Base-by-base conservation (phyloP, 306 rosid species). In the Quercus aquifolioides region DNA sequence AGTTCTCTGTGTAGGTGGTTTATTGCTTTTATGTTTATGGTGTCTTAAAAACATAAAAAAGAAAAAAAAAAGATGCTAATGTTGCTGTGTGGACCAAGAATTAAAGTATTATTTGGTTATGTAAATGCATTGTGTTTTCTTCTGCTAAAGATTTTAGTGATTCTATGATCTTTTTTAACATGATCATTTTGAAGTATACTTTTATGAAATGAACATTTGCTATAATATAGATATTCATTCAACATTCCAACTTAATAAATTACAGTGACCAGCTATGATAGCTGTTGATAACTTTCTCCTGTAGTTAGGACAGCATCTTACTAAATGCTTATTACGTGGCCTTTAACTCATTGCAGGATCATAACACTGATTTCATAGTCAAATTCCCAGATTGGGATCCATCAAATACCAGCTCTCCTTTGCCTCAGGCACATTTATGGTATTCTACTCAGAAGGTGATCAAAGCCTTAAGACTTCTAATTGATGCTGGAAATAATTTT, bases 331-430 rank as follows among this genome's bases (percentile, higher is more conserved):
- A 74, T 81, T 35, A 38, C 69, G 30, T 49, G 77, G 60, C 52
- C 69, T 41, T 49, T 30, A 77, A 82, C 71, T 76, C 57, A 68
- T 63, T 74, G 67, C 94, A 94, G 99, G 91, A 94, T 87, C 99
- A 94, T 82, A 94, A 94, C 85, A 84, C 77, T 64, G 99, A 94
- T 87, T 92, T 82, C 69, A 91, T 92, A 35, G 97, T 85, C 76
- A 75, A 88, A 89, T 83, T 94, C 81, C 99, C 99, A 7, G 99
- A 92, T 73, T 92, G 97, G 97, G 88, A 90, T 77, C 97, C 99
- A n/a, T 84, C 92, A 64, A 15, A 64, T 25, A 69, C 72, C 21
- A 75, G 72, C 51, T 77, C 88, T 12, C 79, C 71, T 43, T 74
- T 88, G 82, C 94, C 90, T 19, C 79, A 82, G 76, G 89, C 95